phyloP scores from a whole-genome alignment of 2,329 filamentous ascomycete species.

The Ascochyta fabae region DNA sequence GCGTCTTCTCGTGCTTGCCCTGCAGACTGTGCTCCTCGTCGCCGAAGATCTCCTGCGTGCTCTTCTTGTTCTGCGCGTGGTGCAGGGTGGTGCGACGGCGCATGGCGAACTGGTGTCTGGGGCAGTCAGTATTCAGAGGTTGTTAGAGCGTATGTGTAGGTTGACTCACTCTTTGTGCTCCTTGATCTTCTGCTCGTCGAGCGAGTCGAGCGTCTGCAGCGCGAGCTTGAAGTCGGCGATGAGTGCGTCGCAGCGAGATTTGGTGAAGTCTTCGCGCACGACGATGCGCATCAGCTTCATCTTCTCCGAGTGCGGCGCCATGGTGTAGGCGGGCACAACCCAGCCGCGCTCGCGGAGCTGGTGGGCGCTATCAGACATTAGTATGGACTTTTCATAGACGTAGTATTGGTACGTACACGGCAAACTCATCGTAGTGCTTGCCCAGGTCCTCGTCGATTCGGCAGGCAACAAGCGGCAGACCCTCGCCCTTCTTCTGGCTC shows the following conservation, averaged over 20 bases:
- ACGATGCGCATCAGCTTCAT: constrained; percentile 94
- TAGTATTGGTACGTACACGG: constrained; percentile 42
- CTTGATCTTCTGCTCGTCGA: constrained; percentile 75
- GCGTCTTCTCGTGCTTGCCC: constrained; percentile 89
- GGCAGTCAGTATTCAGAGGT: neutral
- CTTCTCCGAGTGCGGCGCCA: constrained; percentile 84
- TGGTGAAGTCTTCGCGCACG: constrained; percentile 89
- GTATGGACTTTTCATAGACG: neutral
- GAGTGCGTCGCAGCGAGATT: constrained; percentile 79
- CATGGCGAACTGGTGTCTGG: constrained; percentile 24
- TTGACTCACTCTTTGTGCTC: constrained; percentile 67
- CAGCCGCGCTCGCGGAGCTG: constrained; percentile 85
- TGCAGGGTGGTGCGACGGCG: constrained; percentile 39
- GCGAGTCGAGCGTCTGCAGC: constrained; percentile 71
- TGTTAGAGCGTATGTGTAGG: too few relatives aligned
- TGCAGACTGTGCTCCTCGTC: constrained; percentile 91
- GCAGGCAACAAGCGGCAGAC: constrained; percentile 90
- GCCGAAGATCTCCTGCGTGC: constrained; percentile 57
- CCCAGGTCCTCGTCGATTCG: constrained; percentile 67
- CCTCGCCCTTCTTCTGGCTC: constrained; percentile 77
- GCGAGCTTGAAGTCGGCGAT: constrained; percentile 81
- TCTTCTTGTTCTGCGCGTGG: constrained; percentile 40
- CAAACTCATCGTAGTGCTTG: constrained; percentile 63
- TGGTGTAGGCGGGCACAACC: constrained; percentile 96
- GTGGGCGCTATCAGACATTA: constrained; percentile 62